Evolutionary conservation across 2,329 filamentous ascomycete species (phyloP).

Genomic region (Aspergillus eucalypticola): DNA sequence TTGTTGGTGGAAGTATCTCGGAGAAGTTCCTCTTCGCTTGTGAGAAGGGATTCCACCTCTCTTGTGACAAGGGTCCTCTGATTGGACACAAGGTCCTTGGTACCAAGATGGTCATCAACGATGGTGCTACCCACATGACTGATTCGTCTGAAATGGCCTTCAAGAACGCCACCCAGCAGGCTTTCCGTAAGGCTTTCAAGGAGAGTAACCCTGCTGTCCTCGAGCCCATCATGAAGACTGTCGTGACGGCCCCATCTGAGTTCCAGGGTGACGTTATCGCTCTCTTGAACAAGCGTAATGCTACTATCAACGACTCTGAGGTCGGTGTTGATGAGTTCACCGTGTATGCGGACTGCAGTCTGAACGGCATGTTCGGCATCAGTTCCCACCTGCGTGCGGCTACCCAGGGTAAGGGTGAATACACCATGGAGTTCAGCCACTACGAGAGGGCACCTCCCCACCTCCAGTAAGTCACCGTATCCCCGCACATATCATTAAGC

Average conservation of each 20-base stretch:
- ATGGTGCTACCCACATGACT: constrained; percentile 95
- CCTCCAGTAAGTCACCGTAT: constrained; percentile 69
- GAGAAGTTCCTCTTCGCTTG: constrained; percentile 96
- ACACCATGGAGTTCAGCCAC: constrained; percentile 98
- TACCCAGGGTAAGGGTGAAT: constrained; percentile 98
- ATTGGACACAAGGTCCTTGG: constrained; percentile 93
- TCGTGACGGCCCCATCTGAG: constrained; percentile 91
- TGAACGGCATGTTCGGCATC: constrained; percentile 99
- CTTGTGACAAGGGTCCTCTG: constrained; percentile 82
- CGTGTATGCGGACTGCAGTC: constrained; percentile 82
- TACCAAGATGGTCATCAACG: constrained; percentile 86
- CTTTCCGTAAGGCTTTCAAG: constrained; percentile 90
- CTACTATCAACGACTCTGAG: constrained; percentile 92
- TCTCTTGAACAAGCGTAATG: constrained; percentile 93
- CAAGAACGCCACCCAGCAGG: constrained; percentile 90
- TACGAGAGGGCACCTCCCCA: constrained; percentile 85
- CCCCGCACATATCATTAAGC: background rate
- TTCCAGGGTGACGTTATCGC: constrained; percentile 97
- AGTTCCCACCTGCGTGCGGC: constrained; percentile 85
- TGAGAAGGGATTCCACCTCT: constrained; percentile 86
- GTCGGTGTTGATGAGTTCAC: constrained; percentile 93
- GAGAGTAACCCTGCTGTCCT: constrained; percentile 80
- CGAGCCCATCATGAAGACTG: constrained; percentile 97
- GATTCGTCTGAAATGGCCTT: constrained; percentile 98
- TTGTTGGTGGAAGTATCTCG: constrained; percentile 85